Percentiles rank a stretch among this genome's conserved stretches.
Evolutionary conservation across 257 asterid species (phyloP).

Genomic region (Forsythia suspensa): DNA sequence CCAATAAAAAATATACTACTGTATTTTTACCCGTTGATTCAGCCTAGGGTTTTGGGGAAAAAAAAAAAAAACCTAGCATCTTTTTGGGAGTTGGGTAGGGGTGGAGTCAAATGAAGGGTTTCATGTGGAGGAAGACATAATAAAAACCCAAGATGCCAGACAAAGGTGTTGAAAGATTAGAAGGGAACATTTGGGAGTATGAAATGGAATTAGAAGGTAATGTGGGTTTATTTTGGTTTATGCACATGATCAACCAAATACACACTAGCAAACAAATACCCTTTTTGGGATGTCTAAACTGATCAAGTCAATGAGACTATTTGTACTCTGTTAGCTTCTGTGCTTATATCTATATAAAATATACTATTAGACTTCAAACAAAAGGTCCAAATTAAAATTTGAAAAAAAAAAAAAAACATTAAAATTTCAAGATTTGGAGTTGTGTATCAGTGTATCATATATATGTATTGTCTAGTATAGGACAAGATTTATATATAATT

Average conservation of each 20-base stretch:
- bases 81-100: background rate
- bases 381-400: background rate
- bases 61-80: background rate
- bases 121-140: conserved; percentile 73
- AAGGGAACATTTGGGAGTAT: conserved; percentile 82
- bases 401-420: background rate
- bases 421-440: background rate
- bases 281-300: conserved; percentile 37
- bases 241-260: conserved; percentile 39
- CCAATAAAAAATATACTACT: conserved; percentile 26
- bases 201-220: conserved; percentile 84
- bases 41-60: conserved; percentile 69
- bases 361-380: too few relatives aligned
- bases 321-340: conserved; percentile 32
- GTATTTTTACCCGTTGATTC: conserved; percentile 45
- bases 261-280: conserved; percentile 55
- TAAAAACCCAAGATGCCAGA: conserved; percentile 73
- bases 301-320: conserved; percentile 47
- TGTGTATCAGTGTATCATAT: background rate
- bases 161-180: conserved; percentile 77
- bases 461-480: background rate
- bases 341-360: background rate
- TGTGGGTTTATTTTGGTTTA: conserved; percentile 57
- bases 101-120: conserved; percentile 27
- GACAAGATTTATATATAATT: background rate